These are phyloP conservation scores for Metschnikowia matae DNA, from an alignment of 805 yeast species.

Conservation along the genomic window DNA sequence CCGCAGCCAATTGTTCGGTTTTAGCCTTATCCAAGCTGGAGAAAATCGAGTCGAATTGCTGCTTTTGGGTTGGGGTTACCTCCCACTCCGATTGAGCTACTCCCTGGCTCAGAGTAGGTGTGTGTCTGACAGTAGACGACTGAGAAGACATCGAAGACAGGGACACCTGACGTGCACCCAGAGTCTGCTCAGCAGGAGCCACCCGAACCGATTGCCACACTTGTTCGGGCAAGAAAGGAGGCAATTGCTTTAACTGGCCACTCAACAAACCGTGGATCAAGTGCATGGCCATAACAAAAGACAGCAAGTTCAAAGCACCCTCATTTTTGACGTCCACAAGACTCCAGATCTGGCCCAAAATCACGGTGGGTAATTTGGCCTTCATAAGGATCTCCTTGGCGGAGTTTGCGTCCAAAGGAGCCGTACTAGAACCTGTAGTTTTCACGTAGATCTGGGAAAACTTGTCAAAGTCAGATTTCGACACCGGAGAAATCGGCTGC, in stretches of 20 bases:
- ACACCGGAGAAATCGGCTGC: constrained; percentile 34
- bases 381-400: constrained; percentile 86
- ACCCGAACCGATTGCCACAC: constrained; percentile 35
- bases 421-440: constrained; percentile 51
- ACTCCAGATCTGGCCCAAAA: constrained; percentile 84
- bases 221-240: constrained; percentile 38
- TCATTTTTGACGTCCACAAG: constrained; percentile 72
- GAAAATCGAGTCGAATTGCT: constrained; percentile 77
- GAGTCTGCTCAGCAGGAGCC: constrained; percentile 31
- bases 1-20: constrained; percentile 63
- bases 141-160: constrained; percentile 31
- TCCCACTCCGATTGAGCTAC: constrained; percentile 52
- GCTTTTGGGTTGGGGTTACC: constrained; percentile 62
- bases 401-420: constrained; percentile 64
- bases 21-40: constrained; percentile 67
- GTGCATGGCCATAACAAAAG: constrained; percentile 92
- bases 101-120: constrained; percentile 14
- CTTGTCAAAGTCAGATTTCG: constrained; percentile 54
- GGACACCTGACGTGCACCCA: constrained; percentile 28
- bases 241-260: constrained; percentile 58
- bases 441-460: constrained; percentile 72
- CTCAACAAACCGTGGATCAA: constrained; percentile 77
- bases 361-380: constrained; percentile 75
- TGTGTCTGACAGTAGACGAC: constrained; percentile 33
- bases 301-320: constrained; percentile 69